A percentile compares a stretch with the other conserved stretches of the same genome.
Conservation (phyloP, 2,329 filamentous ascomycete genomes). For the Pseudogymnoascus sp. region DNA sequence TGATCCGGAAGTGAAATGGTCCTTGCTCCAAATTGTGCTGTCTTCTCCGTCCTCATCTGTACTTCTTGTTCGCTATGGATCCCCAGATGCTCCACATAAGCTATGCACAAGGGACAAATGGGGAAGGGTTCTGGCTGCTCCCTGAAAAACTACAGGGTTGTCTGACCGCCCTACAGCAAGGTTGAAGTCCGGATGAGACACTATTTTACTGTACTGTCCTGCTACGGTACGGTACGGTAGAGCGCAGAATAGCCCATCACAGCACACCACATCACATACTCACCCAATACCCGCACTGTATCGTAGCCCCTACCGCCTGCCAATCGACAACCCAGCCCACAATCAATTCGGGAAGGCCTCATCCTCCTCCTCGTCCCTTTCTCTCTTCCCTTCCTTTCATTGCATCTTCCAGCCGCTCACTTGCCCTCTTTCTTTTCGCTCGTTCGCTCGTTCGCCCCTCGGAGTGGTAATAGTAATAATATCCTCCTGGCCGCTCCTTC, state of each 20-base stretch:
- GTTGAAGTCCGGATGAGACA: background rate
- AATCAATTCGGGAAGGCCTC: background rate
- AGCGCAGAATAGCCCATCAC: background rate
- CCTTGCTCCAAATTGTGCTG: background rate
- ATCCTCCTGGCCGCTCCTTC: constrained; percentile 7
- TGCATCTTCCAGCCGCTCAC: constrained; percentile 9
- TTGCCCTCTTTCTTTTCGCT: background rate
- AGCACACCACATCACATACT: background rate
- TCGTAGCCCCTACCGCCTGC: background rate
- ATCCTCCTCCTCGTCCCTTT: background rate
- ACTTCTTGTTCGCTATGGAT: background rate
- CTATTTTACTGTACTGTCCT: background rate
- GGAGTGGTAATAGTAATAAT: constrained; percentile 10
- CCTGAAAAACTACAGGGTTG: background rate
- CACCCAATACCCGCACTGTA: background rate
- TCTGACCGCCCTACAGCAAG: background rate
- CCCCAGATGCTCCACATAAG: constrained; percentile 4
- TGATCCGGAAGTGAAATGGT: constrained; percentile 7
- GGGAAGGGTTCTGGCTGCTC: background rate
- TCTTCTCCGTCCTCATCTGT: background rate
- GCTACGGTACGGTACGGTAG: background rate
- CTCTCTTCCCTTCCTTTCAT: background rate
- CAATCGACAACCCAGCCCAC: constrained; percentile 2
- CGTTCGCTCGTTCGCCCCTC: constrained; percentile 1
- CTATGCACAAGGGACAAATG: background rate